Conservation (phyloP, 2,329 filamentous ascomycete species). For the Thermothelomyces thermophilus region DNA sequence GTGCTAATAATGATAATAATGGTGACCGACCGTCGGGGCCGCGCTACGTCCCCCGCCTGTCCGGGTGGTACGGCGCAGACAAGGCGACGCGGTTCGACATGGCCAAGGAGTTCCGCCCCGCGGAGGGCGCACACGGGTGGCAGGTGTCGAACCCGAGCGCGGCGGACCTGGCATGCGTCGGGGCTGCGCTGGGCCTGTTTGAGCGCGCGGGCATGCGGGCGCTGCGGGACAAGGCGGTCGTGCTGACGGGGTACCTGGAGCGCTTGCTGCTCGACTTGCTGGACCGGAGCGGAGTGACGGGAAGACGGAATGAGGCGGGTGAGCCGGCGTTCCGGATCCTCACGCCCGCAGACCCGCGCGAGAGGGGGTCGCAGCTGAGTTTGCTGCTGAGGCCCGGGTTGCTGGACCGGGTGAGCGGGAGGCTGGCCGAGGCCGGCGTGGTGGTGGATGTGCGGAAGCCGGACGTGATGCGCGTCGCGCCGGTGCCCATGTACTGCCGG, state of each 20-base stretch:
- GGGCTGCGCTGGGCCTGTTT: conserved; percentile 68
- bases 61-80: conserved; percentile 84
- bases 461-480: conserved; percentile 76
- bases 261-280: conserved; percentile 49
- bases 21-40: conserved; percentile 16
- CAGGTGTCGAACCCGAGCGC: conserved; percentile 81
- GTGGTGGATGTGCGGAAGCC: conserved; percentile 80
- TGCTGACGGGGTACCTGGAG: conserved; percentile 72
- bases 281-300: conserved; percentile 28
- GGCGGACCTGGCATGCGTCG: conserved; percentile 68
- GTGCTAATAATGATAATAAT: neutral
- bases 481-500: conserved; percentile 76
- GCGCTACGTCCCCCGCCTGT: conserved; percentile 58
- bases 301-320: conserved; percentile 23
- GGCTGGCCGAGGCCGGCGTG: conserved; percentile 61
- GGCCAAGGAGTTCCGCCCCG: conserved; percentile 73
- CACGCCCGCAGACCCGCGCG: conserved; percentile 60
- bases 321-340: conserved; percentile 52
- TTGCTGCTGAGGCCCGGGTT: conserved; percentile 61
- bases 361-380: conserved; percentile 75
- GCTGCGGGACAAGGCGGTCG: conserved; percentile 63
- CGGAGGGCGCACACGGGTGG: conserved; percentile 70
- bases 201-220: conserved; percentile 61
- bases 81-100: conserved; percentile 73
- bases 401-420: conserved; percentile 59